A percentile compares a stretch with the other conserved stretches of the same genome.
These are phyloP conservation scores for Penicillium sp. DNA, from an alignment of 2,329 filamentous ascomycete species.

Conservation along the genomic window DNA sequence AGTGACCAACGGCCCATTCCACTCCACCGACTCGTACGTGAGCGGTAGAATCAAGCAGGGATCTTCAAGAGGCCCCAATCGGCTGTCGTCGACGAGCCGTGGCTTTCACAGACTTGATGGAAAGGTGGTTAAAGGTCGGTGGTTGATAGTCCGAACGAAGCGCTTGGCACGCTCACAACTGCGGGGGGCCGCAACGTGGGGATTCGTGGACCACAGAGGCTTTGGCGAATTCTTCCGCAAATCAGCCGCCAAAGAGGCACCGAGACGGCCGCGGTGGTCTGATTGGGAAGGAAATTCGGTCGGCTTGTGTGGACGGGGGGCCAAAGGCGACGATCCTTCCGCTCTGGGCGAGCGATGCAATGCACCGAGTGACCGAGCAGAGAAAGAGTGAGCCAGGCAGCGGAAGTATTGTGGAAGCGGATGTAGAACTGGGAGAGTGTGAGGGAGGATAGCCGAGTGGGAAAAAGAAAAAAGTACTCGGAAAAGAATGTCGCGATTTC, in stretches of 20 bases:
- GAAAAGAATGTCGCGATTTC: too few species aligned
- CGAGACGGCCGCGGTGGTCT: not conserved
- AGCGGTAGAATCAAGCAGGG: not conserved
- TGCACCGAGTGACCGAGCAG: not conserved
- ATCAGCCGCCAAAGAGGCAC: conserved; percentile 10
- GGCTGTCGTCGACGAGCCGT: not conserved
- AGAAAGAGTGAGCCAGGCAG: not conserved
- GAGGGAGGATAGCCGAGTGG: not conserved
- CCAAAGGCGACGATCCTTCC: too few species aligned
- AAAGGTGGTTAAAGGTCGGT: conserved; percentile 1
- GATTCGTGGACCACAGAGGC: conserved; percentile 1
- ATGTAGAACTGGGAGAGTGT: not conserved
- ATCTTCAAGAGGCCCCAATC: not conserved
- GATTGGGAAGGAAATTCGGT: not conserved
- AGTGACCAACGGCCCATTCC: too few species aligned
- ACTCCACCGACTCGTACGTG: not conserved
- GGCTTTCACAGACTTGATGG: not conserved
- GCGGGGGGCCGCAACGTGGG: conserved; percentile 6
- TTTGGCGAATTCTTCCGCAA: conserved; percentile 11
- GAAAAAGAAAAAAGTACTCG: too few species aligned
- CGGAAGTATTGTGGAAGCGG: not conserved
- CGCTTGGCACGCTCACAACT: conserved; percentile 7
- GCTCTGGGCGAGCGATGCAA: not conserved
- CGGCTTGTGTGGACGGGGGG: too few species aligned
- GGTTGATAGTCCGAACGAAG: conserved; percentile 14